Evolutionary conservation across 2,329 filamentous ascomycete species (phyloP).

Genomic region (Phialemonium atrogriseum): DNA sequence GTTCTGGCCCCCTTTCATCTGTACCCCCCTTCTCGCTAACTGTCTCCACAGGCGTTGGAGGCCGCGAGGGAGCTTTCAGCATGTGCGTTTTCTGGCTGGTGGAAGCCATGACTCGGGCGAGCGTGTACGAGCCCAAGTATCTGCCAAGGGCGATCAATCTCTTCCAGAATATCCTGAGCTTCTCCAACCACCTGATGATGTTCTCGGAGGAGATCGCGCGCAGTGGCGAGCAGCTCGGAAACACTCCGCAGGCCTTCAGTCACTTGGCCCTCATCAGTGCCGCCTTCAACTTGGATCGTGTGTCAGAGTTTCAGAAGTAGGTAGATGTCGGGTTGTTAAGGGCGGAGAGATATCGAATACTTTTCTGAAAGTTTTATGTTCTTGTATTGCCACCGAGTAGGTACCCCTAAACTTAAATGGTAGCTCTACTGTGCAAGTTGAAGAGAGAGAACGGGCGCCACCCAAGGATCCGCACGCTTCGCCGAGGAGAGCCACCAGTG

Average conservation of each 20-base stretch:
- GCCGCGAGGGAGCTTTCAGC: constrained; percentile 66
- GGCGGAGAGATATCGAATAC: no score
- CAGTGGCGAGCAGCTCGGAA: constrained; percentile 69
- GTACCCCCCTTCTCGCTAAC: constrained; percentile 1
- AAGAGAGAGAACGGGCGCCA: no score
- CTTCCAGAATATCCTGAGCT: constrained; percentile 71
- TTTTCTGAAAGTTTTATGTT: no score
- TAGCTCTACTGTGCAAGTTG: no score
- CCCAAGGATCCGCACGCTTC: no score
- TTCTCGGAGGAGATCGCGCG: constrained; percentile 73
- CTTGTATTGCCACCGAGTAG: no score
- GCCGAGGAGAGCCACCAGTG: no score
- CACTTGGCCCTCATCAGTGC: constrained; percentile 69
- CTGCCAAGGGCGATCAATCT: constrained; percentile 54
- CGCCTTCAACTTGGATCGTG: constrained; percentile 62
- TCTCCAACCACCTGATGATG: constrained; percentile 70
- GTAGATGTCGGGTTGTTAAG: no score
- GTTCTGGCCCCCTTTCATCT: constrained; percentile 9
- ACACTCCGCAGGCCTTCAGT: constrained; percentile 72
- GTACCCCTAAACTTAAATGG: no score
- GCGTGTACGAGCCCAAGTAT: constrained; percentile 57
- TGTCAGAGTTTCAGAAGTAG: constrained; percentile 20
- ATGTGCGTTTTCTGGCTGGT: constrained; percentile 84
- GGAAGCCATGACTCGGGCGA: constrained; percentile 65
- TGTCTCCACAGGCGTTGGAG: constrained; percentile 53